phyloP scores from a whole-genome alignment of 352 stramenopile genomes.

The Pythium aristosporum region DNA sequence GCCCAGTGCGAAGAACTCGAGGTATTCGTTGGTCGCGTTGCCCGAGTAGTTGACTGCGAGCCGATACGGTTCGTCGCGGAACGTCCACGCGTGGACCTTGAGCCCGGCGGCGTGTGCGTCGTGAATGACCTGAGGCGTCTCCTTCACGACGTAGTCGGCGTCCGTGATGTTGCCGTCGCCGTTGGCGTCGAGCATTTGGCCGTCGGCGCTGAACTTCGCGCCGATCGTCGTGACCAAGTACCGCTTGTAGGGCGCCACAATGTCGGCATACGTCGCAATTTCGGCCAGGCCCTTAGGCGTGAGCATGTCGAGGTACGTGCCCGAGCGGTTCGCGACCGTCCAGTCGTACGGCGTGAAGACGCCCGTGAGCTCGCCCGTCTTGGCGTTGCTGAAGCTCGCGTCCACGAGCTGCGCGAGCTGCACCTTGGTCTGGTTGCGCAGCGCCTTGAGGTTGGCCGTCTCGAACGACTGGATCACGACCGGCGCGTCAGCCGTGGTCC shows the following conservation, averaged over 20 bases:
- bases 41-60: constrained; percentile 61
- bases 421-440: constrained; percentile 63
- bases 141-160: constrained; percentile 57
- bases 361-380: constrained; percentile 51
- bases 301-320: constrained; percentile 58
- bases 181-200: constrained; percentile 54
- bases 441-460: constrained; percentile 63
- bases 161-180: constrained; percentile 60
- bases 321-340: constrained; percentile 47
- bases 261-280: constrained; percentile 62
- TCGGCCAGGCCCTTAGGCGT: constrained; percentile 55
- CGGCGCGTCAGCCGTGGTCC: constrained; percentile 57
- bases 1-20: constrained; percentile 58
- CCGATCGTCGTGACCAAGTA: constrained; percentile 60
- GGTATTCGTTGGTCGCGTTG: constrained; percentile 59
- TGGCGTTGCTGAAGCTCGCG: constrained; percentile 42
- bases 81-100: constrained; percentile 62
- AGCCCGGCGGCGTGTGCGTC: constrained; percentile 54
- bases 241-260: constrained; percentile 83
- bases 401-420: constrained; percentile 85
- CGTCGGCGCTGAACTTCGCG: constrained; percentile 38
- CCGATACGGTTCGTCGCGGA: constrained; percentile 66
- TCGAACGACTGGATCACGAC: constrained; percentile 81
- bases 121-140: constrained; percentile 40
- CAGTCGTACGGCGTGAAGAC: constrained; percentile 69